Evolutionary conservation across 2,329 filamentous ascomycete species (phyloP).

Genomic region (Alternaria viburni): DNA sequence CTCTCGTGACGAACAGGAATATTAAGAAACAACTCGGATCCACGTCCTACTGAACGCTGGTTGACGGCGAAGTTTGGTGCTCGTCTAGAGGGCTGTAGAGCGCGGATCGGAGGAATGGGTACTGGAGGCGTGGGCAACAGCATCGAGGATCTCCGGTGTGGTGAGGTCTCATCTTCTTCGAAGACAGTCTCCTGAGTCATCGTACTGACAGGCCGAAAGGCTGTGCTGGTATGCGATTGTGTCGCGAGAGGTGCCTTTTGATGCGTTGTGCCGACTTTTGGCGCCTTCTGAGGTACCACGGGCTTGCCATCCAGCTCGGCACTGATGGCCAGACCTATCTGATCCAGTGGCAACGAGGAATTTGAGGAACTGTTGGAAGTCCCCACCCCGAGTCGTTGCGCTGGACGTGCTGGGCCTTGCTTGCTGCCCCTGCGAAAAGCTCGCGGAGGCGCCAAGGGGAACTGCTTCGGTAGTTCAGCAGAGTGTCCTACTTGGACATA

Average conservation of each 20-base stretch:
- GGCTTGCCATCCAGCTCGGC: constrained; percentile 41
- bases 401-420: constrained; percentile 5
- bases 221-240: constrained; percentile 9
- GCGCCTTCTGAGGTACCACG: constrained; percentile 8
- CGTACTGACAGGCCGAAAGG: constrained; percentile 37
- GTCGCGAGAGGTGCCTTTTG: constrained; percentile 5
- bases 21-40: constrained; percentile 39
- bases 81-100: constrained; percentile 38
- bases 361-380: constrained; percentile 27
- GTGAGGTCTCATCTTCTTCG: constrained; percentile 42
- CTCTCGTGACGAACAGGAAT: constrained; percentile 42
- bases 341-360: constrained; percentile 34
- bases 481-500: constrained; percentile 19
- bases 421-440: constrained; percentile 12
- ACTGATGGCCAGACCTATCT: constrained; percentile 49
- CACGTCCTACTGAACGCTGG: constrained; percentile 11
- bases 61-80: constrained; percentile 15
- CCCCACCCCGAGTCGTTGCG: constrained; percentile 29
- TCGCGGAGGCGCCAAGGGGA: constrained; percentile 25
- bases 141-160: constrained; percentile 33
- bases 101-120: constrained; percentile 43
- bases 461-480: constrained; percentile 16
- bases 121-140: constrained; percentile 41
- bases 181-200: constrained; percentile 47
- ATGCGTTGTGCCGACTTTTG: constrained; percentile 8